A percentile compares a stretch with the other conserved stretches of the same genome.
These are phyloP conservation scores for Pyrus communis DNA, from an alignment of 306 rosid species.

Conservation along the genomic window DNA sequence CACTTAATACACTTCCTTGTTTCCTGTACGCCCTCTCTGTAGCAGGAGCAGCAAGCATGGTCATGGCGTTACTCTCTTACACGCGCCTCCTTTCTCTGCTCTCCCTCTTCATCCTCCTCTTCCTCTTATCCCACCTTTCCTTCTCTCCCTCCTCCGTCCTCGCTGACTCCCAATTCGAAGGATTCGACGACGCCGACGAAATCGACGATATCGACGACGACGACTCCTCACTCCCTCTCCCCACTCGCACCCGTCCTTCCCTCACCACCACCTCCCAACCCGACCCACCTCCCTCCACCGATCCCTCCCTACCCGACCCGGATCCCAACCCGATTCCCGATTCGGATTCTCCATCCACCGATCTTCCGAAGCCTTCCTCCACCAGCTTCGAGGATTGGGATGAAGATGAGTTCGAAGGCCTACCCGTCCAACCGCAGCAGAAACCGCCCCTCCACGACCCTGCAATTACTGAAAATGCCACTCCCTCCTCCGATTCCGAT, in stretches of 20 bases:
- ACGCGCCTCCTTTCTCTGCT: neutral
- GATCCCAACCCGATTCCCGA: constrained; percentile 5
- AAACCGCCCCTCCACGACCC: constrained; percentile 8
- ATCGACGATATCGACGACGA: constrained; percentile 21
- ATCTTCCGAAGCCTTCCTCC: constrained; percentile 44
- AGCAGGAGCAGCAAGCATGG: neutral
- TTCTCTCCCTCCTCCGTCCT: constrained; percentile 16
- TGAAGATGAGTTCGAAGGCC: constrained; percentile 92
- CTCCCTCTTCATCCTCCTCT: constrained; percentile 9
- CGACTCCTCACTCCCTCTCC: constrained; percentile 30
- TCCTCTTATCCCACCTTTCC: constrained; percentile 21
- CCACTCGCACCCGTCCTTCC: constrained; percentile 50
- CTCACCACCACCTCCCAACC: constrained; percentile 28
- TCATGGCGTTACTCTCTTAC: neutral
- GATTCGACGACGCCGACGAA: constrained; percentile 60
- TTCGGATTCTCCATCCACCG: constrained; percentile 18
- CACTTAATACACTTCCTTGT: neutral
- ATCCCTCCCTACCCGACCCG: constrained; percentile 28
- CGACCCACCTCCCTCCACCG: constrained; percentile 10
- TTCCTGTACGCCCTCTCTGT: neutral
- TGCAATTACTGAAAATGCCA: constrained; percentile 14
- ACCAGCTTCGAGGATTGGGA: constrained; percentile 79
- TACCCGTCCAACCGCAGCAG: constrained; percentile 35
- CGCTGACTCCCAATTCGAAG: constrained; percentile 52
- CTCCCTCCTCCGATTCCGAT: constrained; percentile 21